Evolutionary conservation across 208 protist species (phyloP).

Genomic region (Trichomonas tenax): DNA sequence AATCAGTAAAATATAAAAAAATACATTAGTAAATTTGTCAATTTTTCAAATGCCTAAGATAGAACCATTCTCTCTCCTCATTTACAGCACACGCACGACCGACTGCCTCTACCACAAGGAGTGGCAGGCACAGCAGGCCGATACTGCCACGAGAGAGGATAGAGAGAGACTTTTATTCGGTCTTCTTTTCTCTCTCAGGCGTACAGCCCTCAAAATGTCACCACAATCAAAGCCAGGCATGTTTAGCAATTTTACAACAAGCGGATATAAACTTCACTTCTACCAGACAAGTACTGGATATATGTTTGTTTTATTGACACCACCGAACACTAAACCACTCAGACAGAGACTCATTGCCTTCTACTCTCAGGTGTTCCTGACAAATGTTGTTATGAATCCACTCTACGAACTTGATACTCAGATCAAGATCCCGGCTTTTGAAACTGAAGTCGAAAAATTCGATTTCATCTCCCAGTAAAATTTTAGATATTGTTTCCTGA

Average conservation of each 20-base stretch:
- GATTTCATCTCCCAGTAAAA: neutral
- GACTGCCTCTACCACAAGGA: neutral
- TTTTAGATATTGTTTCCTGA: neutral
- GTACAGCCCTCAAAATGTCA: neutral
- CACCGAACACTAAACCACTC: neutral
- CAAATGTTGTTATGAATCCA: constrained; percentile 19
- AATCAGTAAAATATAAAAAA: neutral
- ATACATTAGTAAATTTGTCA: neutral
- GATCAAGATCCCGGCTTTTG: neutral
- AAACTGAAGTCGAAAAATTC: neutral
- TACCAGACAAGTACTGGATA: neutral
- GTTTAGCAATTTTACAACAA: neutral
- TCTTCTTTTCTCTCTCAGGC: neutral
- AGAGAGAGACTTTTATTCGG: constrained; percentile 2
- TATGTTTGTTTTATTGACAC: neutral
- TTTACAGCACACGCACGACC: neutral
- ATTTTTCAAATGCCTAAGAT: neutral
- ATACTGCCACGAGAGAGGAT: neutral
- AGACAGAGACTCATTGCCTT: neutral
- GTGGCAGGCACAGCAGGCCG: neutral
- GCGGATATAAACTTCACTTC: neutral
- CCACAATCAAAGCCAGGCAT: neutral
- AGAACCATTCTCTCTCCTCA: neutral
- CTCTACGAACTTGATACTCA: neutral
- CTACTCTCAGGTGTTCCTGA: neutral